Base-by-base conservation (phyloP, 768 basidiomycete genomes). In the Suillus paluster region DNA sequence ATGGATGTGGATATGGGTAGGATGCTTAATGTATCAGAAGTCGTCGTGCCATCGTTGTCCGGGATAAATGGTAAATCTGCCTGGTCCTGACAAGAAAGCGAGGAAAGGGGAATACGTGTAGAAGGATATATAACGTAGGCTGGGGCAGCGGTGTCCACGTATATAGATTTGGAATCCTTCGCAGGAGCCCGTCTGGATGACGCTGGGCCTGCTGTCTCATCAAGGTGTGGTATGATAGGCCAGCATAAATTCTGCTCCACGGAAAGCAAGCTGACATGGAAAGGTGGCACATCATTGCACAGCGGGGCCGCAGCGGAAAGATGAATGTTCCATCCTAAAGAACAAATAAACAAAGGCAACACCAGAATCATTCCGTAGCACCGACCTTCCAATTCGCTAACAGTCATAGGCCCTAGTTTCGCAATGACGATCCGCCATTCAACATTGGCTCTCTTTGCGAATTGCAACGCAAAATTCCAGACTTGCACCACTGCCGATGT, bases 341-440 rank as follows among this genome's bases (percentile, higher is more conserved):
- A 58, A 57, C 52, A 58, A 15, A 36, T 61, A 30, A 42, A 21
- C 45, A 66, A 30, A n/a, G 66, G 49, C 41, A 56, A 12, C 19
- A 57, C n/a, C 46, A 44, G 62, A 33, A 30, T 57, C 7, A 62
- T 11, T 41, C 59, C 4, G 23, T 33, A 34, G 39, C 15, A 75
- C 86, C 62, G 66, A 92, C 93, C 88, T 66, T 87, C 80, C 23
- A 92, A 71, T 69, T 95, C 94, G 7, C 70, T 69, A 54, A 79
- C 74, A 1, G 75, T 71, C 79, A 94, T 86, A 11, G 75, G 61
- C 0, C 93, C 93, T 4, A 89, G 74, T 69, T 88, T 91, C 7
- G 89, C 77, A 60, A 95, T 79, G 10, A 90, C 86, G 12, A 95
- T 76, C 57, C 89, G 82, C 94, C 94, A 95, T 70, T 95, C 92